Evolutionary conservation across 176 grass and related monocot genomes (phyloP).

Genomic region (Hyparrhenia diplandra): DNA sequence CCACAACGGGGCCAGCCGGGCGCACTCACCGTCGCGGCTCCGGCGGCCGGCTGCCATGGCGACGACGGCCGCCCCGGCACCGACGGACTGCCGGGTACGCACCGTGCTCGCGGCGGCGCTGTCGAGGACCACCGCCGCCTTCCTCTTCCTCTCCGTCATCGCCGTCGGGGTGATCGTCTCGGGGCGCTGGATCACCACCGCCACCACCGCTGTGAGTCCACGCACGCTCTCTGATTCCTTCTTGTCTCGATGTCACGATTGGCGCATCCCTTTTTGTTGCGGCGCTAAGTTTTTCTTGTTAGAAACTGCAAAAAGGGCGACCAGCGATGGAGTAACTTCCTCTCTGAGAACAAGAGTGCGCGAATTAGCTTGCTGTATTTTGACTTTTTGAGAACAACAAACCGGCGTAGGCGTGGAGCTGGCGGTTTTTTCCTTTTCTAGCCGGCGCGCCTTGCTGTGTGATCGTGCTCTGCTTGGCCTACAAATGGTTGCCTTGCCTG

Average conservation of each 20-base stretch:
- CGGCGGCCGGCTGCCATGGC: background rate
- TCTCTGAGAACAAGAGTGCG: background rate
- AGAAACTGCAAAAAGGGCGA: background rate
- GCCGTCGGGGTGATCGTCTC: conserved; percentile 25
- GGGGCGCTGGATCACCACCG: conserved; percentile 34
- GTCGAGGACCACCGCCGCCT: conserved; percentile 28
- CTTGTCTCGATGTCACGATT: background rate
- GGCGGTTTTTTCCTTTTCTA: background rate
- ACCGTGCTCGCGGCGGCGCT: background rate
- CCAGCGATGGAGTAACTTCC: background rate
- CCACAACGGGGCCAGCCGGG: background rate
- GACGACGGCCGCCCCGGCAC: background rate
- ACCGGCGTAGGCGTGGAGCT: background rate
- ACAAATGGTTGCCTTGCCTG: background rate
- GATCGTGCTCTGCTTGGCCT: background rate
- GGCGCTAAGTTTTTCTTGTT: too few relatives aligned
- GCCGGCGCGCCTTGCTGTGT: background rate
- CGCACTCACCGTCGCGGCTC: background rate
- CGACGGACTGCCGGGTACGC: background rate
- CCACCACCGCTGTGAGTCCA: conserved; percentile 30
- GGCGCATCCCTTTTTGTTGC: background rate
- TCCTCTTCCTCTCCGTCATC: conserved; percentile 41
- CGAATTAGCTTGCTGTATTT: background rate
- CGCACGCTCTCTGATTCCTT: background rate
- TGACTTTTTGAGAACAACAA: too few relatives aligned